Percentiles rank a stretch among this genome's conserved stretches.
These are phyloP conservation scores for Lentinus tigrinus DNA, from an alignment of 768 basidiomycete species.

Conservation along the genomic window DNA sequence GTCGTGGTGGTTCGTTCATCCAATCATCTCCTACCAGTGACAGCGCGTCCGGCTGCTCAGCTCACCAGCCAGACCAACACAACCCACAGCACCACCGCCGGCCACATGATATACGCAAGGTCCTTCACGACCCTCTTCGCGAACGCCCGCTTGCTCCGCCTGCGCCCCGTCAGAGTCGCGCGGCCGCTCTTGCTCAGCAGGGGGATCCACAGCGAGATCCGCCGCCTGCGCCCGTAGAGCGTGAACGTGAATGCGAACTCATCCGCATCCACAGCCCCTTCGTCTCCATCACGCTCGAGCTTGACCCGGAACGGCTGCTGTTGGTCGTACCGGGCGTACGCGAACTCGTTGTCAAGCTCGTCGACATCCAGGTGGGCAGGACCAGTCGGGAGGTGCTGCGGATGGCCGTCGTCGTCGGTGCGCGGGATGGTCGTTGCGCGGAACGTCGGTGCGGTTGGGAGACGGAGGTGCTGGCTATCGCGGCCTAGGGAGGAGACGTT, in stretches of 20 bases:
- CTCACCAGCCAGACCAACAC: slow-evolving; percentile 5
- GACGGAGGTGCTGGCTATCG: background rate
- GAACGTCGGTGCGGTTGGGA: slow-evolving; percentile 14
- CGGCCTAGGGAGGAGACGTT: background rate
- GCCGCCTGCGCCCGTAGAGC: slow-evolving; percentile 52
- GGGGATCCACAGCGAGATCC: slow-evolving; percentile 41
- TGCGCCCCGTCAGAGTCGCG: background rate
- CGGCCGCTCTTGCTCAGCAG: background rate
- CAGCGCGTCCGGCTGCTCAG: no score
- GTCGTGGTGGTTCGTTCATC: no score
- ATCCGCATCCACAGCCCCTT: slow-evolving; percentile 17
- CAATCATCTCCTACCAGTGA: no score
- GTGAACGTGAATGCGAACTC: slow-evolving; percentile 55
- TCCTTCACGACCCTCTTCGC: slow-evolving; percentile 6
- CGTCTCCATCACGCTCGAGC: background rate
- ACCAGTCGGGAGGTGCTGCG: background rate
- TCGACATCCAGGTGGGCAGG: slow-evolving; percentile 13
- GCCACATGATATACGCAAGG: slow-evolving; percentile 12
- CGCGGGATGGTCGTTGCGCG: slow-evolving; percentile 12
- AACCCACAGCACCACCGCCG: slow-evolving; percentile 11
- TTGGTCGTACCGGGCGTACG: slow-evolving; percentile 16
- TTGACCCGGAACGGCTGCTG: slow-evolving; percentile 10
- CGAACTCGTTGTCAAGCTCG: slow-evolving; percentile 20
- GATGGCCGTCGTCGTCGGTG: background rate
- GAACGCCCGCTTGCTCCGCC: slow-evolving; percentile 3